Evolutionary conservation across 306 rosid genomes (phyloP).

Genomic region (Begonia loranthoides): DNA sequence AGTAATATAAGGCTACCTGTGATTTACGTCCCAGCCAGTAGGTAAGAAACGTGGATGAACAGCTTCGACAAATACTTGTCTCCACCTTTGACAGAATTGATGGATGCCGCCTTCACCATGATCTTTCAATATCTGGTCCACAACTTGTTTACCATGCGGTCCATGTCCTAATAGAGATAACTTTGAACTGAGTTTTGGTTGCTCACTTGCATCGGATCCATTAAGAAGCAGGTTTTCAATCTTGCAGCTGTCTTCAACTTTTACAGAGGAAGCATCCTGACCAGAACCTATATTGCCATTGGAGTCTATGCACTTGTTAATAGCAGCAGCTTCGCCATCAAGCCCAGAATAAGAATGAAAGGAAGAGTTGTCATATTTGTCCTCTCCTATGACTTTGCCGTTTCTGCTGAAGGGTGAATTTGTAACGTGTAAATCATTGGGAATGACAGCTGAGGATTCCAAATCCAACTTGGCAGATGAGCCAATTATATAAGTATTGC

Average conservation of each 20-base stretch:
- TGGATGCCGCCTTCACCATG: slow-evolving; percentile 62
- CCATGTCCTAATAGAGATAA: slow-evolving; percentile 87
- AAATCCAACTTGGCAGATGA: slow-evolving; percentile 25
- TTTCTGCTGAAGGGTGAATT: slow-evolving; percentile 6
- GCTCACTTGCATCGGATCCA: slow-evolving; percentile 17
- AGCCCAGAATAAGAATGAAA: slow-evolving; percentile 21
- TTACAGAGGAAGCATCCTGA: slow-evolving; percentile 7
- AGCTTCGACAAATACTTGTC: slow-evolving; percentile 77
- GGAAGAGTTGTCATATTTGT: slow-evolving; percentile 16
- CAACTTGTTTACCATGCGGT: slow-evolving; percentile 88
- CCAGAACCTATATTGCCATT: slow-evolving; percentile 15
- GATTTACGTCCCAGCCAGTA: slow-evolving; percentile 83
- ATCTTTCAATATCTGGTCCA: slow-evolving; percentile 59
- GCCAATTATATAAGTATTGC: too few species aligned
- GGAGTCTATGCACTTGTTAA: slow-evolving; percentile 13
- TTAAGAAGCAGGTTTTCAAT: slow-evolving; percentile 11
- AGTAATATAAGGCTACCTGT: slow-evolving; percentile 45
- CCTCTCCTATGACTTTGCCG: slow-evolving; percentile 5
- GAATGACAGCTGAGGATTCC: slow-evolving; percentile 6
- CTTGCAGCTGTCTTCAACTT: slow-evolving; percentile 14
- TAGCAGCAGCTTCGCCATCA: slow-evolving; percentile 19
- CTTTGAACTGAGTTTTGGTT: slow-evolving; percentile 38
- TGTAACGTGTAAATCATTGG: slow-evolving; percentile 16
- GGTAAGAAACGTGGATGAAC: slow-evolving; percentile 80
- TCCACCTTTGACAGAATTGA: slow-evolving; percentile 84